Evolutionary conservation across 2,329 filamentous ascomycete genomes (phyloP).

Genomic region (Venturia effusa): DNA sequence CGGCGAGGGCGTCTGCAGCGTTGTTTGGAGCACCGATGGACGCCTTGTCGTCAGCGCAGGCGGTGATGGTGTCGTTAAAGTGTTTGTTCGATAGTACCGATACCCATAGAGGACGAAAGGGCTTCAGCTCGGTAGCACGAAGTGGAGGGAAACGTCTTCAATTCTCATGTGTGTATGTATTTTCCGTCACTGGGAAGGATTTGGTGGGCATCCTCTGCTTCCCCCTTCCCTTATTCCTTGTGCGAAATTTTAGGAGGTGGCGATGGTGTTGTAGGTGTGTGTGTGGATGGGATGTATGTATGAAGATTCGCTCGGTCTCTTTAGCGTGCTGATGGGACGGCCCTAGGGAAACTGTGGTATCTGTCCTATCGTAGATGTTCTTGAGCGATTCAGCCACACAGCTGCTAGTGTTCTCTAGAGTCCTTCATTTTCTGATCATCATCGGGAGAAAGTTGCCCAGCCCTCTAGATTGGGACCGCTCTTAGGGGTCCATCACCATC

Average conservation of each 20-base stretch:
- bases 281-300: not conserved
- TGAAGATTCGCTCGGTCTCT: not conserved
- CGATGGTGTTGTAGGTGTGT: not conserved
- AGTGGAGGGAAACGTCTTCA: not conserved
- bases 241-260: not conserved
- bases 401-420: too few relatives aligned
- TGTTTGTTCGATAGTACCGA: constrained; percentile 43
- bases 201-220: not conserved
- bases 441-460: too few relatives aligned
- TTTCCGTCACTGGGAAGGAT: not conserved
- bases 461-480: too few relatives aligned
- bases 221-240: not conserved
- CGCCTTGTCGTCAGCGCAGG: constrained; percentile 90
- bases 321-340: not conserved
- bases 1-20: constrained; percentile 86
- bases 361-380: not conserved
- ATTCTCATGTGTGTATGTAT: constrained; percentile 2
- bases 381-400: not conserved
- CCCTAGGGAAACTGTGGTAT: not conserved
- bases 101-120: not conserved
- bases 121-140: not conserved
- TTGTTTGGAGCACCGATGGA: constrained; percentile 93
- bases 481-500: too few relatives aligned
- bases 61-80: constrained; percentile 92
- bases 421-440: too few relatives aligned